phyloP scores from a whole-genome alignment of 306 rosid species.

The Cucumis cinereus region DNA sequence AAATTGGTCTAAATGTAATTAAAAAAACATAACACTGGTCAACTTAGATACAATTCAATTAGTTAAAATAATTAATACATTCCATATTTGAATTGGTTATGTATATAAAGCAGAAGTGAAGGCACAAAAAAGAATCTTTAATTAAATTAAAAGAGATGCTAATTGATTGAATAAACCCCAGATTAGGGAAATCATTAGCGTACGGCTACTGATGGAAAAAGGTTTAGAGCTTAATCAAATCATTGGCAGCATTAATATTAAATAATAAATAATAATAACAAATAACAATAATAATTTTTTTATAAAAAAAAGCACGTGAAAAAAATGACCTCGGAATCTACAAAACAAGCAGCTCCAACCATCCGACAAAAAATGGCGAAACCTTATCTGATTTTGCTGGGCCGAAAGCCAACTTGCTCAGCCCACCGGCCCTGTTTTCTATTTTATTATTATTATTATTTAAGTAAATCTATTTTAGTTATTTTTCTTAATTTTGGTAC shows the following conservation, averaged over 20 bases:
- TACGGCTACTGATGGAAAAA: background rate
- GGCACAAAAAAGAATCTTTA: background rate
- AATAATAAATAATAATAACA: too few species aligned
- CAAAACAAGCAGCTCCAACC: background rate
- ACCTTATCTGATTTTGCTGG: background rate
- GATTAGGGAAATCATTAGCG: background rate
- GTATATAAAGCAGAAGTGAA: background rate
- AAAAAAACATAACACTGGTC: background rate
- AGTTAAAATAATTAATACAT: background rate
- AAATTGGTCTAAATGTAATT: too few species aligned
- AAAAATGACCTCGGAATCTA: background rate
- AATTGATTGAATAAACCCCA: background rate
- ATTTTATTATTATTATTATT: background rate
- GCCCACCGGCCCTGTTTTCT: background rate
- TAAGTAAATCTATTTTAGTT: background rate
- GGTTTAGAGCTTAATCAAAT: background rate
- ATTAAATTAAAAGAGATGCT: background rate
- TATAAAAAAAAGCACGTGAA: background rate
- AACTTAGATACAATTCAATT: background rate
- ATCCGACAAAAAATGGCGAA: background rate
- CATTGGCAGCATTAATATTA: background rate
- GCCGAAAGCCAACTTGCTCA: constrained; percentile 5
- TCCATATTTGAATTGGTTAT: background rate
- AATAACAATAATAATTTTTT: too few species aligned
- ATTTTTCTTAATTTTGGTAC: background rate